Conservation (phyloP, 257 asterid genomes). For the Salvia rosmarinus region DNA sequence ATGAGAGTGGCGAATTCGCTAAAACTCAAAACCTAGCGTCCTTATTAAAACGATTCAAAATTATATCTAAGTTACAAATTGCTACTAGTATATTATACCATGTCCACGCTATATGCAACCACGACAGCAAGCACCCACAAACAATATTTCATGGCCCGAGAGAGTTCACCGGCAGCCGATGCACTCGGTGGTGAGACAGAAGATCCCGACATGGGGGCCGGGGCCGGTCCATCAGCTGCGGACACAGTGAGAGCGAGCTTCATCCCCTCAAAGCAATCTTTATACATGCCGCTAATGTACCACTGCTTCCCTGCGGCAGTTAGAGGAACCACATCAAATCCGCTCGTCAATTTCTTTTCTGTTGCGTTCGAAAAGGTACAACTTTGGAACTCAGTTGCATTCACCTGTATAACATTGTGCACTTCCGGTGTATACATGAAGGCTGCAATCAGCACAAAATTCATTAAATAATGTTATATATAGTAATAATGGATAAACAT, state of each 20-base stretch:
- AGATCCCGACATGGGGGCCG: slow-evolving; percentile 27
- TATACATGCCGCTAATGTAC: slow-evolving; percentile 36
- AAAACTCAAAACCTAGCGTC: no score
- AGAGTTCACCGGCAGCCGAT: slow-evolving; percentile 18
- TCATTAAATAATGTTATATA: no score
- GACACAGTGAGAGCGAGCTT: slow-evolving; percentile 40
- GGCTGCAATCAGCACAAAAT: slow-evolving; percentile 34
- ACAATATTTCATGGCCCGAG: slow-evolving; percentile 13
- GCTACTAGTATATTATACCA: no score
- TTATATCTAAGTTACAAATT: no score
- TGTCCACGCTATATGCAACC: no score
- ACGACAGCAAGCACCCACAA: no score
- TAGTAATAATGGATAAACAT: no score
- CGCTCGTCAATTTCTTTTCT: background rate
- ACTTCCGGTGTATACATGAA: slow-evolving; percentile 39
- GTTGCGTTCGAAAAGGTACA: slow-evolving; percentile 25
- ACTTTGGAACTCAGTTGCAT: slow-evolving; percentile 32
- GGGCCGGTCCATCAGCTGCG: background rate
- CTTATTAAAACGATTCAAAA: no score
- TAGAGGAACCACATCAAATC: slow-evolving; percentile 37
- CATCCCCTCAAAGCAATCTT: slow-evolving; percentile 42
- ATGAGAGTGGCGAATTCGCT: no score
- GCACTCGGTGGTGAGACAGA: background rate
- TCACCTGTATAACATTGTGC: slow-evolving; percentile 46
- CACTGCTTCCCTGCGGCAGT: slow-evolving; percentile 40